Percentiles rank a stretch among this genome's conserved stretches.
phyloP scores from a whole-genome alignment of 2,329 filamentous ascomycete species.

The Metarhizium rileyi region DNA sequence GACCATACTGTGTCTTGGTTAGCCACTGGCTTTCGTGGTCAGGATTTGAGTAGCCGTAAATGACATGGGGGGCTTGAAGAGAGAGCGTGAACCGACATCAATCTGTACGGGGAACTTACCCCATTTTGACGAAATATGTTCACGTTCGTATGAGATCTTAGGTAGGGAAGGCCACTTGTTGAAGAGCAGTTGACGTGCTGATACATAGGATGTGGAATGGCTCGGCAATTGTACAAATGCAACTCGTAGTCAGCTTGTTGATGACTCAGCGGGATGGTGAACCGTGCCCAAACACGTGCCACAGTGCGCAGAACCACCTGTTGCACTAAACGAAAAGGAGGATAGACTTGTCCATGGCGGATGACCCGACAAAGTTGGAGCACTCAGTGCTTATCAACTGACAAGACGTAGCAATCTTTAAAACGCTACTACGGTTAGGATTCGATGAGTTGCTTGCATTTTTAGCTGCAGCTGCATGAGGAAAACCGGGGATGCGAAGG shows the following conservation, averaged over 20 bases:
- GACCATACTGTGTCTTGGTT: slow-evolving; percentile 39
- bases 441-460: slow-evolving; percentile 3
- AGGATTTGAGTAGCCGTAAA: background rate
- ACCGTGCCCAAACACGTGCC: background rate
- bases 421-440: background rate
- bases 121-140: slow-evolving; percentile 28
- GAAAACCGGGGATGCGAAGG: slow-evolving; percentile 21
- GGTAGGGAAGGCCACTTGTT: slow-evolving; percentile 13
- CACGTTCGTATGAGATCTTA: slow-evolving; percentile 14
- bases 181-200: slow-evolving; percentile 16
- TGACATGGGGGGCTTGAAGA: background rate
- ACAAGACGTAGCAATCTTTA: background rate
- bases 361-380: background rate
- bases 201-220: slow-evolving; percentile 18
- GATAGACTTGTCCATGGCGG: too few species aligned
- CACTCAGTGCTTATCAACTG: background rate
- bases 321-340: background rate
- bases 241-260: slow-evolving; percentile 21
- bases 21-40: slow-evolving; percentile 6
- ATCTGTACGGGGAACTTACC: slow-evolving; percentile 19
- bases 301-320: background rate
- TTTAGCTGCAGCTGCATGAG: slow-evolving; percentile 11
- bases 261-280: slow-evolving; percentile 25
- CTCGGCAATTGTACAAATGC: slow-evolving; percentile 24
- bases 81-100: too few species aligned